Percentiles rank a stretch among this genome's conserved stretches.
Conservation (phyloP, 2,329 filamentous ascomycete species). For the Akanthomyces dipterigenus region DNA sequence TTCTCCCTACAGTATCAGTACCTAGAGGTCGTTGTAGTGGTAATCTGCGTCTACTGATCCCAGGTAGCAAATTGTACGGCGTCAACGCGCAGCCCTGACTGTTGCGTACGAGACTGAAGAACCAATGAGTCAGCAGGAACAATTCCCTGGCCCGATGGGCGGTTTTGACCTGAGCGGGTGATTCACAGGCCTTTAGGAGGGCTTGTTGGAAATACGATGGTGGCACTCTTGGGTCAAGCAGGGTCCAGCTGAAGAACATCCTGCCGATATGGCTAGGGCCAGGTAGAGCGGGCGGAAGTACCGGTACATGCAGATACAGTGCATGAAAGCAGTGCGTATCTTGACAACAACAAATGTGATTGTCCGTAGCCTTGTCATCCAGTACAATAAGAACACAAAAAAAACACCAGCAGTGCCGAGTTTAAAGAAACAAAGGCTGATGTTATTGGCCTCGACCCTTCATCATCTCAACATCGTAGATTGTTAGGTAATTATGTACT, state of each 20-base stretch:
- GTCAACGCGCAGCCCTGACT: too few species aligned
- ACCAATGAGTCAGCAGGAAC: too few species aligned
- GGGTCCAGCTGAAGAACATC: neutral
- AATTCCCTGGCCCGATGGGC: too few species aligned
- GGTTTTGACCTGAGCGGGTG: neutral
- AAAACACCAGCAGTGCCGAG: too few species aligned
- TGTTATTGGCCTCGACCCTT: too few species aligned
- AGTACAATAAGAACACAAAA: neutral
- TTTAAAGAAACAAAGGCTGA: too few species aligned
- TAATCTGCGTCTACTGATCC: too few species aligned
- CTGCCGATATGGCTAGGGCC: neutral
- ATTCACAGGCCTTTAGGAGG: neutral
- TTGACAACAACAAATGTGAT: too few species aligned
- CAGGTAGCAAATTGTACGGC: too few species aligned
- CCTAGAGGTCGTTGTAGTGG: neutral
- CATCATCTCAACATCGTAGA: neutral
- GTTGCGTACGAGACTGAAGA: too few species aligned
- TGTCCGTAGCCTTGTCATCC: too few species aligned
- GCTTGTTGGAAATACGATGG: neutral
- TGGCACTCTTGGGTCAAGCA: neutral
- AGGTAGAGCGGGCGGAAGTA: neutral
- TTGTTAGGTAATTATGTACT: too few species aligned
- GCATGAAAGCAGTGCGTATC: neutral
- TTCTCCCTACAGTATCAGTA: neutral
- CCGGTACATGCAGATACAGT: constrained; percentile 7